phyloP scores from a whole-genome alignment of 345 rosid genomes.

The Brassica juncea region DNA sequence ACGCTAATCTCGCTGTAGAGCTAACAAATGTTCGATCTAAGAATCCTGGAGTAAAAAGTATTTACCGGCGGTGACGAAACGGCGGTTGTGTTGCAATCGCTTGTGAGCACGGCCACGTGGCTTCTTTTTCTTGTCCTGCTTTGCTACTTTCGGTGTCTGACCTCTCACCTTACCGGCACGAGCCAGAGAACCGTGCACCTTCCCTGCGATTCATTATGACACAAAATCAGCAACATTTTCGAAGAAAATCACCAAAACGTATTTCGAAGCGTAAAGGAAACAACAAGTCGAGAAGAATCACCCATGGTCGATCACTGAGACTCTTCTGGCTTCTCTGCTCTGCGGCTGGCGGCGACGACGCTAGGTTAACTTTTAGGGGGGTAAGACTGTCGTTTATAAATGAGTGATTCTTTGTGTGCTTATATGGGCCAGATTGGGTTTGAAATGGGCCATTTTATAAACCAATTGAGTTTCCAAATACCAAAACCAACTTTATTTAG shows the following conservation, averaged over 20 bases:
- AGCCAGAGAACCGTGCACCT: slow-evolving; percentile 27
- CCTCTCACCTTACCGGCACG: slow-evolving; percentile 29
- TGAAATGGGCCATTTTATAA: background rate
- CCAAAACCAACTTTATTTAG: background rate
- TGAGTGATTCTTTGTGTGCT: no score
- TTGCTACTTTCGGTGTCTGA: slow-evolving; percentile 21
- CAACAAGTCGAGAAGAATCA: background rate
- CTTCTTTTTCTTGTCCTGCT: slow-evolving; percentile 27
- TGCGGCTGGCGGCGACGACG: background rate
- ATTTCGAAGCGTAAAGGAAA: background rate
- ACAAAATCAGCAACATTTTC: background rate
- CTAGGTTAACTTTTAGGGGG: background rate
- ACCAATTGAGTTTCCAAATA: background rate
- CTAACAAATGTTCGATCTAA: background rate
- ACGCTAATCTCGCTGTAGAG: no score
- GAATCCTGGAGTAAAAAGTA: background rate
- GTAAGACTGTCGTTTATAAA: background rate
- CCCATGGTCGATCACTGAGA: background rate
- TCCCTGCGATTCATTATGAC: background rate
- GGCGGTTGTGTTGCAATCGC: slow-evolving; percentile 19
- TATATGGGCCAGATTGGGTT: background rate
- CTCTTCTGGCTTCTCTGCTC: slow-evolving; percentile 9
- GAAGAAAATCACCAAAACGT: background rate
- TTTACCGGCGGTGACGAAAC: slow-evolving; percentile 25
- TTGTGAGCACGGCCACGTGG: slow-evolving; percentile 29